Evolutionary conservation across 225 moss, liverwort and hornwort genomes (phyloP).

Genomic region (Ulota crispa): DNA sequence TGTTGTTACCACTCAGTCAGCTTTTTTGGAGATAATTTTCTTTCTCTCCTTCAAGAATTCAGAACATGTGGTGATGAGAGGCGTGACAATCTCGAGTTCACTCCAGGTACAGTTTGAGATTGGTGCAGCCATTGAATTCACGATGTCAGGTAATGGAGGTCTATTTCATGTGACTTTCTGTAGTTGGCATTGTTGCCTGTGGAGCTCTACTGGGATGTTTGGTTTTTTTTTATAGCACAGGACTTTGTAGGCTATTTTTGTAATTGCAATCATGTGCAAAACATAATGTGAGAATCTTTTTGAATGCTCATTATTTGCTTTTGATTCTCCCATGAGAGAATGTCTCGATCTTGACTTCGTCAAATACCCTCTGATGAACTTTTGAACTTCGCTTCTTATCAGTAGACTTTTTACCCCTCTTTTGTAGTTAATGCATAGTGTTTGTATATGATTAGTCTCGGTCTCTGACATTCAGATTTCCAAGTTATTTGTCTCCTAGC

Average conservation of each 20-base stretch:
- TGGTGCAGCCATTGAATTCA: slow-evolving; percentile 18
- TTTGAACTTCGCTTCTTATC: not conserved
- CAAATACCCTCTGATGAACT: not conserved
- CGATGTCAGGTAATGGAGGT: slow-evolving; percentile 12
- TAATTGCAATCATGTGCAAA: not conserved
- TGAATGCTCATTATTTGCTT: not conserved
- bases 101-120: slow-evolving; percentile 19
- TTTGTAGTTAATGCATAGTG: too few species aligned
- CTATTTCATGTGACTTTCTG: not conserved
- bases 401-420: too few species aligned
- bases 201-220: not conserved
- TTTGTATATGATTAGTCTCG: too few species aligned
- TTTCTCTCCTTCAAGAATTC: slow-evolving; percentile 29
- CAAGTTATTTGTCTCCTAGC: too few species aligned
- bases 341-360: not conserved
- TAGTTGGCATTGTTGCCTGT: not conserved
- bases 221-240: slow-evolving; percentile 13
- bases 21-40: slow-evolving; percentile 17
- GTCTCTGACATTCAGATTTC: too few species aligned
- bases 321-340: not conserved
- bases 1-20: slow-evolving; percentile 29
- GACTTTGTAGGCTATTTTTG: slow-evolving; percentile 18
- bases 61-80: slow-evolving; percentile 13
- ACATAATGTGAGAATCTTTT: slow-evolving; percentile 4
- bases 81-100: slow-evolving; percentile 5